Percentiles rank a stretch among this genome's conserved stretches.
Conservation (phyloP, 192 early-diverging fungal species). For the Mortierella alpina region DNA sequence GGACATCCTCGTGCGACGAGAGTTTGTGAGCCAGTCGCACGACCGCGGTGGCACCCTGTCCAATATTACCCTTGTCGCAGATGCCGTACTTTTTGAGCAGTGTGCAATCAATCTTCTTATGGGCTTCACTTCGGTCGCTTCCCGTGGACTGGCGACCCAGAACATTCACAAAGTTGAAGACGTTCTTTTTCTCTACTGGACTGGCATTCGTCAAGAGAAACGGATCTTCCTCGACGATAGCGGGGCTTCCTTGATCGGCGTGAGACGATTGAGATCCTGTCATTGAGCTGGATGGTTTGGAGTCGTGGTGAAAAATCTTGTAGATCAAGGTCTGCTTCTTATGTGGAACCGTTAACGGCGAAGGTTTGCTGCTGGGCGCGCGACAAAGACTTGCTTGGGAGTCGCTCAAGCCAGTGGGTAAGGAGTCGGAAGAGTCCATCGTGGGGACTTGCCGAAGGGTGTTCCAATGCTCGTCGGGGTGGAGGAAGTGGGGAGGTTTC, state of each 20-base stretch:
- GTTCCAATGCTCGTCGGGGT: constrained; percentile 31
- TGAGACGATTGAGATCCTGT: constrained; percentile 27
- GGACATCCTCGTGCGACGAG: constrained; percentile 64
- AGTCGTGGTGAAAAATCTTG: constrained; percentile 49
- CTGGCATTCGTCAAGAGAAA: constrained; percentile 19
- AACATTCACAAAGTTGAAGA: constrained; percentile 39
- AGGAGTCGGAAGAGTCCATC: constrained; percentile 14
- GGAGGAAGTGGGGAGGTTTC: constrained; percentile 8
- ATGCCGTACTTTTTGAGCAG: constrained; percentile 86
- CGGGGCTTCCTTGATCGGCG: neutral
- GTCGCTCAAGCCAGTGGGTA: neutral
- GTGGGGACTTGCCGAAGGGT: constrained; percentile 28
- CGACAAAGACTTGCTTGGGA: neutral
- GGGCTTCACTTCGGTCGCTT: constrained; percentile 24
- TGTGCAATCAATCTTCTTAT: constrained; percentile 41
- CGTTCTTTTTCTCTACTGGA: constrained; percentile 47
- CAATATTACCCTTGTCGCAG: constrained; percentile 81
- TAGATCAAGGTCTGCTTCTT: constrained; percentile 48
- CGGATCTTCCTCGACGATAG: constrained; percentile 25
- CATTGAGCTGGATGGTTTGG: constrained; percentile 9
- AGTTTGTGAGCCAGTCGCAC: constrained; percentile 88
- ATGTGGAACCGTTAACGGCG: constrained; percentile 29
- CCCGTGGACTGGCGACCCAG: constrained; percentile 36
- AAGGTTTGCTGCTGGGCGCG: constrained; percentile 4
- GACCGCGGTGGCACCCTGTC: constrained; percentile 91